A percentile compares a stretch with the other conserved stretches of the same genome.
Evolutionary conservation across 495 filamentous ascomycete genomes (phyloP).

Genomic region (Neurospora sp.): DNA sequence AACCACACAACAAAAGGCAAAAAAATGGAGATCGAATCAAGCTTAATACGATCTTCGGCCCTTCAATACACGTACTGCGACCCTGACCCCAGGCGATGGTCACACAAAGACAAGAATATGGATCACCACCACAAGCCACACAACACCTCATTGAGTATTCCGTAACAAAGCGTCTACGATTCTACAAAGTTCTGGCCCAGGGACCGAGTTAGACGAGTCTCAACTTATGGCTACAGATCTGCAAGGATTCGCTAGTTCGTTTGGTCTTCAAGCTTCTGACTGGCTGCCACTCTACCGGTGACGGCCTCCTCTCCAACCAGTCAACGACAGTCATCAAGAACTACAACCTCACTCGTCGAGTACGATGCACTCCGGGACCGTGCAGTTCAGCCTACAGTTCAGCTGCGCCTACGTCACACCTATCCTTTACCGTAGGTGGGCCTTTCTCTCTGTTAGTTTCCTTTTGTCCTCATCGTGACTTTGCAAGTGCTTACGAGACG

Average conservation of each 20-base stretch:
- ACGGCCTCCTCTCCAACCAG: neutral
- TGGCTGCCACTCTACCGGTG: neutral
- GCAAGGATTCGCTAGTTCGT: neutral
- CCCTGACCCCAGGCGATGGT: neutral
- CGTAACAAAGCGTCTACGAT: neutral
- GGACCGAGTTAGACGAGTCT: neutral
- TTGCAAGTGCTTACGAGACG: neutral
- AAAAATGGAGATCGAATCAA: neutral
- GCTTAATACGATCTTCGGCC: neutral
- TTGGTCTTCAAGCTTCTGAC: neutral
- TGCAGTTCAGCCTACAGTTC: neutral
- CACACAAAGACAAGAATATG: neutral
- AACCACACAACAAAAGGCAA: neutral
- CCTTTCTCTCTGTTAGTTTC: neutral
- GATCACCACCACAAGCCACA: neutral
- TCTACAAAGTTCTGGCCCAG: neutral
- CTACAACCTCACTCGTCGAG: neutral
- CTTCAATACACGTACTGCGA: neutral
- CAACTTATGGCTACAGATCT: neutral
- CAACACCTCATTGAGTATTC: neutral
- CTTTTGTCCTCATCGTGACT: neutral
- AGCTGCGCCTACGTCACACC: neutral
- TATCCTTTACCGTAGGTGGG: neutral
- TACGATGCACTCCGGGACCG: neutral
- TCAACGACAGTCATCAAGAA: neutral